phyloP scores from a whole-genome alignment of 768 basidiomycete genomes.

The Ramaria sp. region DNA sequence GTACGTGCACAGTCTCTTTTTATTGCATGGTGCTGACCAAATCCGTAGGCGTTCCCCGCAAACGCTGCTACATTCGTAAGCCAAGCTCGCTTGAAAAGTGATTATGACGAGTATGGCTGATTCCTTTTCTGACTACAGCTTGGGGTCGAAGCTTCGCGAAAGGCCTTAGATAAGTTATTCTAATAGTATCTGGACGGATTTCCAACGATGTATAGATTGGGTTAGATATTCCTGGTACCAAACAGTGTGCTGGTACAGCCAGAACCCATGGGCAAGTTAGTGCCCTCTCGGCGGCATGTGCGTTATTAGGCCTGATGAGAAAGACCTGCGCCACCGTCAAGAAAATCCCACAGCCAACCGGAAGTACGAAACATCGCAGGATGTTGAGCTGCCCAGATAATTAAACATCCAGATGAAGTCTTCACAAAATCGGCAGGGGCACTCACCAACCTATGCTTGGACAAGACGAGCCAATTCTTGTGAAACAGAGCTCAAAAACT shows the following conservation, averaged over 20 bases:
- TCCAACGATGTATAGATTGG: not conserved
- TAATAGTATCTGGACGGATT: constrained; percentile 15
- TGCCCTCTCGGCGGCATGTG: constrained; percentile 25
- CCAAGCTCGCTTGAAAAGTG: constrained; percentile 13
- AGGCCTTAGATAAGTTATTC: constrained; percentile 63
- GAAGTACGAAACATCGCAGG: constrained; percentile 50
- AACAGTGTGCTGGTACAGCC: not conserved
- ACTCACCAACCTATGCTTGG: constrained; percentile 54
- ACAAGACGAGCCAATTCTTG: constrained; percentile 70
- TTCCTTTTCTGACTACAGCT: constrained; percentile 39
- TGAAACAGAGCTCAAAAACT: constrained; percentile 48
- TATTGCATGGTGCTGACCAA: not conserved
- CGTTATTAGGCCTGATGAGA: constrained; percentile 48
- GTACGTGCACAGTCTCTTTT: constrained; percentile 30
- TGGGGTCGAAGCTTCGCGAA: constrained; percentile 86
- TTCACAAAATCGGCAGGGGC: constrained; percentile 6
- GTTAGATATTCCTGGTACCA: not conserved
- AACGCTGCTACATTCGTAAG: constrained; percentile 91
- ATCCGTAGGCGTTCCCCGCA: constrained; percentile 81
- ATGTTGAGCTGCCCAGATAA: constrained; percentile 36
- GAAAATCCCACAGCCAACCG: constrained; percentile 57
- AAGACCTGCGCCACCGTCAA: constrained; percentile 54
- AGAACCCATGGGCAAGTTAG: too few species aligned
- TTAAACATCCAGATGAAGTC: not conserved
- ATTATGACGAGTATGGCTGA: constrained; percentile 3